A percentile compares a stretch with the other conserved stretches of the same genome.
These are phyloP conservation scores for Quercus mongolica DNA, from an alignment of 306 rosid genomes.

Conservation along the genomic window DNA sequence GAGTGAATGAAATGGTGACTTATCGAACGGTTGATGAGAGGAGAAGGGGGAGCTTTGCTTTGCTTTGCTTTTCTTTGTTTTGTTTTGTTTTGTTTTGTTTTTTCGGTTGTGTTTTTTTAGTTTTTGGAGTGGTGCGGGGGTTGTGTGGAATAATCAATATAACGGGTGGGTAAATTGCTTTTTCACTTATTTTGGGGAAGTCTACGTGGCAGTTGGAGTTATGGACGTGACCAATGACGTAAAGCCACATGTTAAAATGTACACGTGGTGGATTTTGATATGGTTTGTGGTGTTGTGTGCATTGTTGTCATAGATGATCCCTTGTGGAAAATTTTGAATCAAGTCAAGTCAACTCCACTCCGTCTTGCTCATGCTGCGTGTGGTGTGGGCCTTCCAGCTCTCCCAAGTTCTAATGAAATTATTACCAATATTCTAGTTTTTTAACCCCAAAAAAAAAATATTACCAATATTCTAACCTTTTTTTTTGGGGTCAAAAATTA, in stretches of 20 bases:
- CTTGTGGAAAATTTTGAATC: neutral
- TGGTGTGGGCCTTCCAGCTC: too few relatives aligned
- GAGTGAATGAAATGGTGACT: too few relatives aligned
- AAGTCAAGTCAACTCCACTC: neutral
- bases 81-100: too few relatives aligned
- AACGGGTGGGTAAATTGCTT: neutral
- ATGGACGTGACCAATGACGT: neutral
- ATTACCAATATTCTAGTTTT: too few relatives aligned
- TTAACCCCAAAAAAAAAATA: too few relatives aligned
- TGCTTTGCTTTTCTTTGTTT: too few relatives aligned
- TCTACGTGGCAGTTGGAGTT: constrained; percentile 38
- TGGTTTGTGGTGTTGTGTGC: constrained; percentile 37
- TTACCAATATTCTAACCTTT: too few relatives aligned
- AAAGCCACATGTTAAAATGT: neutral
- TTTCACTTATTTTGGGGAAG: neutral
- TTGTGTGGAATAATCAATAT: neutral
- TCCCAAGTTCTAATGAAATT: too few relatives aligned
- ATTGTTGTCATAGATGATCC: constrained; percentile 3
- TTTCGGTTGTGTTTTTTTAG: neutral
- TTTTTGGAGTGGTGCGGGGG: constrained; percentile 8
- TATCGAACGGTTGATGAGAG: too few relatives aligned
- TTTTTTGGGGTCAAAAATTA: too few relatives aligned
- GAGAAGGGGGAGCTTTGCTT: too few relatives aligned
- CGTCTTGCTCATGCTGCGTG: neutral
- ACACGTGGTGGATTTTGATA: constrained; percentile 41